Evolutionary conservation across 2,329 filamentous ascomycete genomes (phyloP).

Genomic region (Harringtonia aguacate): DNA sequence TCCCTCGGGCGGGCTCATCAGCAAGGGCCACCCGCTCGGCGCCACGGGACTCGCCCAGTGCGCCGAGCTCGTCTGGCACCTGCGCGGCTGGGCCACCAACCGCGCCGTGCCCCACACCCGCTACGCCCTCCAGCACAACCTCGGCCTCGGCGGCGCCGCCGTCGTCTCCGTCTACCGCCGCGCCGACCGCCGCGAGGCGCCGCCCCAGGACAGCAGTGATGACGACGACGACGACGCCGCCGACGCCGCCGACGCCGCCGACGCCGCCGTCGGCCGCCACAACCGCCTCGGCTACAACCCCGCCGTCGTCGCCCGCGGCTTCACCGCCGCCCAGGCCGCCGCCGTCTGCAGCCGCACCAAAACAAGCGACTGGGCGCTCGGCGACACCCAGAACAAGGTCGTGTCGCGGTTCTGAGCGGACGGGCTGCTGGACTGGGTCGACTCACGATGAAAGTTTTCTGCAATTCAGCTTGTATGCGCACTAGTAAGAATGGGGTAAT

Average conservation of each 20-base stretch:
- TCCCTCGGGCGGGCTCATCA: constrained; percentile 88
- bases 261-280: constrained; percentile 51
- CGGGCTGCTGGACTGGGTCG: too few species aligned
- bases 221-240: too few species aligned
- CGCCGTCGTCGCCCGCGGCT: constrained; percentile 78
- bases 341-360: constrained; percentile 59
- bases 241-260: constrained; percentile 34
- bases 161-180: constrained; percentile 85
- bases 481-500: too few species aligned
- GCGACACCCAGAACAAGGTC: constrained; percentile 66
- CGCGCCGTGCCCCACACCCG: constrained; percentile 57
- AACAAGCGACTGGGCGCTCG: constrained; percentile 63
- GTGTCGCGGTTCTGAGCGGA: constrained; percentile 29
- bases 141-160: constrained; percentile 81
- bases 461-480: too few species aligned
- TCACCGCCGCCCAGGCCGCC: constrained; percentile 65
- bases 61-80: constrained; percentile 89
- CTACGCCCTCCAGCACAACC: constrained; percentile 79
- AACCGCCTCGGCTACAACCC: constrained; percentile 83
- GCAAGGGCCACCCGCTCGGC: constrained; percentile 89
- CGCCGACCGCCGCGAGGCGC: constrained; percentile 60
- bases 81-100: constrained; percentile 94
- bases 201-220: too few species aligned
- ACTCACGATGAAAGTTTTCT: too few species aligned
- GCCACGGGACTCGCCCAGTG: constrained; percentile 94